phyloP scores from a whole-genome alignment of 192 early-diverging fungal genomes.

The Rhizophagus sp. region DNA sequence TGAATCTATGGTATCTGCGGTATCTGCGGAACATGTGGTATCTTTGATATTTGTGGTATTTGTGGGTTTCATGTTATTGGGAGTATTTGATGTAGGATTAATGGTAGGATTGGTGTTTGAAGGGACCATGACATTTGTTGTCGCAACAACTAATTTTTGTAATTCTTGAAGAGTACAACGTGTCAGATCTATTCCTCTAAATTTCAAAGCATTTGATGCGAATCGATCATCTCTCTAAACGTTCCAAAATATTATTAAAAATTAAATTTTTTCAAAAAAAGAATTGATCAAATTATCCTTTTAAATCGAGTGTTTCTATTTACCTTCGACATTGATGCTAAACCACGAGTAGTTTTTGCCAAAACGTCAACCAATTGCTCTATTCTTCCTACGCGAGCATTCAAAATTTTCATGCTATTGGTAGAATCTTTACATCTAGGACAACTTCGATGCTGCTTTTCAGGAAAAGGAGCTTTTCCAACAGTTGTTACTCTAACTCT shows the following conservation, averaged over 20 bases:
- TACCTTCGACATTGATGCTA: not conserved
- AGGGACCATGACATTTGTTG: not conserved
- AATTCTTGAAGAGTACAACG: not conserved
- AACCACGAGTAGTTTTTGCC: not conserved
- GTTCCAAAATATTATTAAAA: too few species aligned
- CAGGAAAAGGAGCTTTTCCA: too few species aligned
- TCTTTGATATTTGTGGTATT: too few species aligned
- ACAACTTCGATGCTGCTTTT: not conserved
- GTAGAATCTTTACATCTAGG: not conserved
- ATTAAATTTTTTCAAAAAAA: too few species aligned
- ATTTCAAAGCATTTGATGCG: not conserved
- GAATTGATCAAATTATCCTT: too few species aligned
- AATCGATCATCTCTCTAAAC: too few species aligned
- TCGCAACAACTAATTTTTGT: not conserved
- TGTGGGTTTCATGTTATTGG: too few species aligned
- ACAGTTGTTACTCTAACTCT: too few species aligned
- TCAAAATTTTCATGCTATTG: not conserved
- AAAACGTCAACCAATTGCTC: not conserved
- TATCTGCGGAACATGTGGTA: too few species aligned
- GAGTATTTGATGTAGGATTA: too few species aligned
- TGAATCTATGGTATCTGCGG: not conserved
- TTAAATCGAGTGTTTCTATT: not conserved
- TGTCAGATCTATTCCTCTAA: not conserved
- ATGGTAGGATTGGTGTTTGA: not conserved
- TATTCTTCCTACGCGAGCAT: not conserved